Base-by-base conservation (phyloP, 208 protist species). In the Angomonas ambiguus region DNA sequence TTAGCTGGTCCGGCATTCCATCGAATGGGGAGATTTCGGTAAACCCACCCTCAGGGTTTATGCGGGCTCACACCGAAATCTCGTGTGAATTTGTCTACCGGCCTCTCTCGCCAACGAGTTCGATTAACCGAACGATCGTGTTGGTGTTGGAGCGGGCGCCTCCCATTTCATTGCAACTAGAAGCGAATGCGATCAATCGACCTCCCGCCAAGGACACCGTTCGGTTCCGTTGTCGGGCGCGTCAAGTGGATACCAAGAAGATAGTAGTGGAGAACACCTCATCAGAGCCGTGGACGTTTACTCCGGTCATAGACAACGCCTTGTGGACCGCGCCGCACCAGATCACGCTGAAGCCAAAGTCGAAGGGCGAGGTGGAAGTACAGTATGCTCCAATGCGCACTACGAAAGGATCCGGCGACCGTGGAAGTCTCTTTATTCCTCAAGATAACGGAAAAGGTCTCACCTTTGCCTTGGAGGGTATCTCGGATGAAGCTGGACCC, bases 351-450 rank as follows among this genome's bases (percentile, higher is more conserved):
- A 83, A 87, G 61, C 79, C 95, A 8, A 86, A 77, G 42, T 67
- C 74, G 30, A 85, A 75, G 42, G 77, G 65, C 28, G 65, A 75
- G 34, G 74, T 96, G 57, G 30, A 65, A 59, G 65, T 99, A 27
- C 92, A 83, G 22, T 99, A 98, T 85, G 33, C 71, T 11, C 97
- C 97, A 24, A 65, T 93, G 62, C 51, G 75, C 6, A 85, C 93
- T 53, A 97, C 92, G 4, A 35, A 51, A 10, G 45, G 45, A 53
- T 61, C 65, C 18, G 18, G 62, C 8, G 93, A 98, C 71, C 30
- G 48, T 2, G 96, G 82, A 20, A 92, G 67, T 18, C 69, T 98
- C 0, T 98, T 98, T 74, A 80, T 99, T 24, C 92, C 97, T 57
- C 78, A 95, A 31, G 94, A 96, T 0, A 84, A 96, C 51, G 97